Evolutionary conservation across 78 protist genomes (phyloP).

Genomic region (Anaeramoeba ignava): DNA sequence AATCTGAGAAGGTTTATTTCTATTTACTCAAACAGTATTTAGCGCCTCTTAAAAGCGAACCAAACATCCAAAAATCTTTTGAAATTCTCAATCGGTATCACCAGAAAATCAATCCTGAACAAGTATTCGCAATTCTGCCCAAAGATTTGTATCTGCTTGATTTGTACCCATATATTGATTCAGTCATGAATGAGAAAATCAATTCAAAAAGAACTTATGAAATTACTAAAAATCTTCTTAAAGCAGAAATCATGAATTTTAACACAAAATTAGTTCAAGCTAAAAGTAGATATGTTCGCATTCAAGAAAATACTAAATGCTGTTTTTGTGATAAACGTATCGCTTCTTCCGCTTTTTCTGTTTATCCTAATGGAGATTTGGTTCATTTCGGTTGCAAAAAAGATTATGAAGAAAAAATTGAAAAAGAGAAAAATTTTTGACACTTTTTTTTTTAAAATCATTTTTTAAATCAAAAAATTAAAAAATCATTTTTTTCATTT

Average conservation of each 20-base stretch:
- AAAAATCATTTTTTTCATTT: no score
- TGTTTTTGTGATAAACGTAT: not conserved
- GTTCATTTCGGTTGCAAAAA: not conserved
- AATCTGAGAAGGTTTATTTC: not conserved
- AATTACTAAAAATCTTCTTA: not conserved
- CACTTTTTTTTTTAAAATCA: no score
- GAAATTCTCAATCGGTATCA: not conserved
- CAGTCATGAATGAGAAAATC: not conserved
- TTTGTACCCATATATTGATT: not conserved
- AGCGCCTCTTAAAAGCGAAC: not conserved
- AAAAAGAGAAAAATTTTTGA: no score
- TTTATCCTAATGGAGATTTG: not conserved
- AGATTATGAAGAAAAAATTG: no score
- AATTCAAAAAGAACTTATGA: not conserved
- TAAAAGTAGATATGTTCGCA: not conserved
- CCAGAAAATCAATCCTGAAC: not conserved
- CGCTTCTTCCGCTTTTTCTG: not conserved
- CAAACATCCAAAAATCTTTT: not conserved
- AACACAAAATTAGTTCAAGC: not conserved
- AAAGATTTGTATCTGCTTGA: not conserved
- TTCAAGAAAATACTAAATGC: not conserved
- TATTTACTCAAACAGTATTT: not conserved
- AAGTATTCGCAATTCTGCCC: not conserved
- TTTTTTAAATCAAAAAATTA: no score
- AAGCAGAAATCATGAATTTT: not conserved